Conservation (phyloP, 163 green algal species). For the Chlamydomonas reinhardtii region DNA sequence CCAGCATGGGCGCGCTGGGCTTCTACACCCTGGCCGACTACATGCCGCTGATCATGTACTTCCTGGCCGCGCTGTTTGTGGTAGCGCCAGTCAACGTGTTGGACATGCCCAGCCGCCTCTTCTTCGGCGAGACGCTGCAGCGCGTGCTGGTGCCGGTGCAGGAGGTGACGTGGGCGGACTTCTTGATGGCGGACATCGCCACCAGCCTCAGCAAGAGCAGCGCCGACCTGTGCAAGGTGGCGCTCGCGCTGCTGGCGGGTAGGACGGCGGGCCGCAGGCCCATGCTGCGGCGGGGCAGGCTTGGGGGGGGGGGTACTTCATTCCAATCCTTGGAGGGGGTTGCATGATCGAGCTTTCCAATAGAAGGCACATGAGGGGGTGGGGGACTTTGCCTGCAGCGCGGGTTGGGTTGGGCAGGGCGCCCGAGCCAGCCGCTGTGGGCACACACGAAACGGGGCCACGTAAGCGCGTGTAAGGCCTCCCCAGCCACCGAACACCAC, state of each 20-base stretch:
- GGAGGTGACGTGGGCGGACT: constrained; percentile 88
- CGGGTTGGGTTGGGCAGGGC: no score
- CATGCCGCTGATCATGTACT: constrained; percentile 69
- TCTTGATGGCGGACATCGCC: constrained; percentile 91
- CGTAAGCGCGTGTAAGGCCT: no score
- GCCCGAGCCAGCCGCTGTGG: no score
- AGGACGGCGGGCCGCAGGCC: constrained; percentile 23
- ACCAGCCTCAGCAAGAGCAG: constrained; percentile 87
- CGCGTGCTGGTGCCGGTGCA: constrained; percentile 79
- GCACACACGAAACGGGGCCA: no score
- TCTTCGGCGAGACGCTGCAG: constrained; percentile 81
- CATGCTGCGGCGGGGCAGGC: no score
- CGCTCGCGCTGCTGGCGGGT: constrained; percentile 74
- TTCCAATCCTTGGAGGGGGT: no score
- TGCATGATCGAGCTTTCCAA: no score
- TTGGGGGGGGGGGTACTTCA: neutral
- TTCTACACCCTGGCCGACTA: neutral
- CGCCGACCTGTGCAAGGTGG: constrained; percentile 77
- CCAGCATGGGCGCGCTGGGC: constrained; percentile 26
- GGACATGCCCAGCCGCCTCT: constrained; percentile 55
- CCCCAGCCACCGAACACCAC: neutral
- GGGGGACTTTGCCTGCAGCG: no score
- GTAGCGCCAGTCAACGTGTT: constrained; percentile 69
- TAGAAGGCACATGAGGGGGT: no score
- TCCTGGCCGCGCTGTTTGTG: constrained; percentile 52